phyloP scores from a whole-genome alignment of 2,329 filamentous ascomycete genomes.

The Fusarium miscanthi region DNA sequence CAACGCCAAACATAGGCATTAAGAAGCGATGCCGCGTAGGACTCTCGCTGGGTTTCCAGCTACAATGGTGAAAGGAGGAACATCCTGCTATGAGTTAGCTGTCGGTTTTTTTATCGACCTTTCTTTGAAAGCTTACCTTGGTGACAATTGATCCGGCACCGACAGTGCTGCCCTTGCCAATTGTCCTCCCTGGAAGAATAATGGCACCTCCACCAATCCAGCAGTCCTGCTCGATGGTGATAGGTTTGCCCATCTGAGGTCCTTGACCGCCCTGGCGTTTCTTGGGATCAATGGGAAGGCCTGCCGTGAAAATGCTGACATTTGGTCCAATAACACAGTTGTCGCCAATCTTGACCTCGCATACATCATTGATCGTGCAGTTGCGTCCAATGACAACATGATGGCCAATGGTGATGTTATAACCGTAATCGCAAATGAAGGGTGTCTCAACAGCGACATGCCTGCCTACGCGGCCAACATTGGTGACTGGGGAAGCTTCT shows the following conservation, averaged over 20 bases:
- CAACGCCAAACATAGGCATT: constrained; percentile 31
- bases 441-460: constrained; percentile 85
- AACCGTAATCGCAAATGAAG: constrained; percentile 94
- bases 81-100: constrained; percentile 58
- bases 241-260: constrained; percentile 74
- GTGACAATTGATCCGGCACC: constrained; percentile 89
- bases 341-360: constrained; percentile 82
- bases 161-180: constrained; percentile 82
- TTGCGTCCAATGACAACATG: constrained; percentile 85
- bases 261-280: constrained; percentile 79
- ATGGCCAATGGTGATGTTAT: constrained; percentile 90
- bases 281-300: constrained; percentile 77
- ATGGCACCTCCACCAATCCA: constrained; percentile 83
- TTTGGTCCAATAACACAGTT: constrained; percentile 82
- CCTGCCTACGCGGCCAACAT: constrained; percentile 74
- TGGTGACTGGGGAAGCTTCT: constrained; percentile 62
- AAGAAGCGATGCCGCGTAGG: constrained; percentile 53
- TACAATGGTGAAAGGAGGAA: constrained; percentile 75
- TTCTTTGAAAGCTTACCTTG: constrained; percentile 62
- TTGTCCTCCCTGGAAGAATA: constrained; percentile 81
- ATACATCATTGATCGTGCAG: constrained; percentile 89
- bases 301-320: constrained; percentile 85
- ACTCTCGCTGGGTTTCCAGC: constrained; percentile 76
- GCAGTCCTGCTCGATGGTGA: constrained; percentile 86
- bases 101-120: background rate